Percentiles rank a stretch among this genome's conserved stretches.
phyloP scores from a whole-genome alignment of 2,329 filamentous ascomycete species.

The Alternaria solani region DNA sequence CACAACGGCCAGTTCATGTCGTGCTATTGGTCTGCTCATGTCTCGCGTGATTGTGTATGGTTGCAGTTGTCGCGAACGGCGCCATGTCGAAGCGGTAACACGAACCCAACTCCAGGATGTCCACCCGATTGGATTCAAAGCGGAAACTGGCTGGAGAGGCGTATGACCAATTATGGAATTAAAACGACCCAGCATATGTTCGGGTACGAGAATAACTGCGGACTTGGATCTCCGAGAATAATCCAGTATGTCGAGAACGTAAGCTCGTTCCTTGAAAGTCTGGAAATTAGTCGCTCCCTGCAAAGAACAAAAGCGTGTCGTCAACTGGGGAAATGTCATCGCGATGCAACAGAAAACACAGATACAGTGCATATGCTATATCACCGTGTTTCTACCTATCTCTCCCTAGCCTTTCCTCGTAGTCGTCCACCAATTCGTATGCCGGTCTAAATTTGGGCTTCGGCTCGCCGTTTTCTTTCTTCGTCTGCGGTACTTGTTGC shows the following conservation, averaged over 20 bases:
- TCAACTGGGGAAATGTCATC: background rate
- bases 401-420: constrained; percentile 51
- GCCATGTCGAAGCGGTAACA: background rate
- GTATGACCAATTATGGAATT: background rate
- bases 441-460: constrained; percentile 48
- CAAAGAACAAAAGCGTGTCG: background rate
- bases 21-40: background rate
- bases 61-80: background rate
- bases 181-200: background rate
- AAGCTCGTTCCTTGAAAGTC: background rate
- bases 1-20: background rate
- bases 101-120: background rate
- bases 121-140: background rate
- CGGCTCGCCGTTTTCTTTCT: constrained; percentile 21
- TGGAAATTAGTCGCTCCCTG: background rate
- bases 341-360: background rate
- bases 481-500: constrained; percentile 23
- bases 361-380: background rate
- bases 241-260: background rate
- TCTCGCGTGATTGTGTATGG: background rate
- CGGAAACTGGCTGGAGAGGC: background rate
- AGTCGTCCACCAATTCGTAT: constrained; percentile 52
- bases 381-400: constrained; percentile 38
- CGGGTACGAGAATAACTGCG: background rate
- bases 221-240: background rate